phyloP scores from a whole-genome alignment of 805 yeast species.

The Hanseniaspora mollemarum region DNA sequence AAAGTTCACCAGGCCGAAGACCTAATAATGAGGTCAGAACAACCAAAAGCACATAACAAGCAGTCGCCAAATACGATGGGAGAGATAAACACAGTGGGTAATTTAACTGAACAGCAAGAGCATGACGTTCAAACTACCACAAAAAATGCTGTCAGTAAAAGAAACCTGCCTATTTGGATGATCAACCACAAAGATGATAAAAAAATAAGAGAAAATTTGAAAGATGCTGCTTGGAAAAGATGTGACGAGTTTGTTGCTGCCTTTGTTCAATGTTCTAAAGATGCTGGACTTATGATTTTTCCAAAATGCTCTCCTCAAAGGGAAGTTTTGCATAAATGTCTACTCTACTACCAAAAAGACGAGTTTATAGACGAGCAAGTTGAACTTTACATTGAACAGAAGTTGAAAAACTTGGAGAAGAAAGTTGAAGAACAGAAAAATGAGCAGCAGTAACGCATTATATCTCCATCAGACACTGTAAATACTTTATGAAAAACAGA shows the following conservation, averaged over 20 bases:
- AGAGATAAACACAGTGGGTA: neutral
- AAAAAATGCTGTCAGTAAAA: neutral
- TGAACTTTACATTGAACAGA: slow-evolving; percentile 51
- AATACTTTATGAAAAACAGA: neutral
- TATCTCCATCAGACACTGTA: no score
- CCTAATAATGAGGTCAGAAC: no score
- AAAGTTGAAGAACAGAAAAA: slow-evolving; percentile 15
- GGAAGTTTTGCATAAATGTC: slow-evolving; percentile 51
- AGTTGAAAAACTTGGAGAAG: slow-evolving; percentile 34
- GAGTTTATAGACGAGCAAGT: slow-evolving; percentile 60
- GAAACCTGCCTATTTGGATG: slow-evolving; percentile 58
- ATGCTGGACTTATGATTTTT: slow-evolving; percentile 53
- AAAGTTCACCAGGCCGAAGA: no score
- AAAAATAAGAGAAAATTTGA: slow-evolving; percentile 59
- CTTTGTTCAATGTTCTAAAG: slow-evolving; percentile 53
- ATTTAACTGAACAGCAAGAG: slow-evolving; percentile 16
- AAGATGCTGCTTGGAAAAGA: slow-evolving; percentile 48
- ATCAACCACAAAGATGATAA: slow-evolving; percentile 67
- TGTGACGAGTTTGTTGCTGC: slow-evolving; percentile 62
- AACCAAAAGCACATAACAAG: no score
- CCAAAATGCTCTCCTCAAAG: slow-evolving; percentile 52
- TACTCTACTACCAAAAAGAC: slow-evolving; percentile 46
- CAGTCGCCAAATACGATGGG: neutral
- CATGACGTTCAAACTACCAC: slow-evolving; percentile 21
- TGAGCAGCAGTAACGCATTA: neutral